phyloP scores from a whole-genome alignment of 768 basidiomycete species.

The Xanthoconium purpureum region DNA sequence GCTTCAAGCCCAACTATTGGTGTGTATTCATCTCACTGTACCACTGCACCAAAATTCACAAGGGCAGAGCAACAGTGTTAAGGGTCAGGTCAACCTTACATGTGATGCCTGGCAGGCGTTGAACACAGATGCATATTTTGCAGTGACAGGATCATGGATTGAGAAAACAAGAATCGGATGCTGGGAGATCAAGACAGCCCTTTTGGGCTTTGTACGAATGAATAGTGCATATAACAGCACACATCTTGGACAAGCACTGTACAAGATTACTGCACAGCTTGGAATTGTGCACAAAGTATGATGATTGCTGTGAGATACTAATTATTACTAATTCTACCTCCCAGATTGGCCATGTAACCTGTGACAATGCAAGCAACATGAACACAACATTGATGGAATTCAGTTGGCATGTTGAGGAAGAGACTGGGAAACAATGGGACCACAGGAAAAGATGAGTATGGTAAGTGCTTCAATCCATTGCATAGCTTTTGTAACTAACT shows the following conservation, averaged over 20 bases:
- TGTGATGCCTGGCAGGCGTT: slow-evolving; percentile 8
- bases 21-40: no score
- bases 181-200: slow-evolving; percentile 9
- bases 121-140: slow-evolving; percentile 1
- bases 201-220: slow-evolving; percentile 37
- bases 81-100: not conserved
- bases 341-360: not conserved
- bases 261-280: slow-evolving; percentile 29
- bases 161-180: no score
- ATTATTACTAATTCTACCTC: not conserved
- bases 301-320: not conserved
- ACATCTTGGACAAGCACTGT: slow-evolving; percentile 38
- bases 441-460: not conserved
- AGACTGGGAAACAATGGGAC: not conserved
- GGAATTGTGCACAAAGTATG: slow-evolving; percentile 31
- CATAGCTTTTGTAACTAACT: not conserved
- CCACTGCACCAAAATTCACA: no score
- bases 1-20: no score
- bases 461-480: no score
- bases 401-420: not conserved
- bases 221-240: slow-evolving; percentile 39
- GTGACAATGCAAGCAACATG: not conserved
- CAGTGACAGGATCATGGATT: not conserved
- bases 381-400: not conserved
- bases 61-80: not conserved